phyloP scores from a whole-genome alignment of 2,329 filamentous ascomycete species.

The Cryphonectria naterciae region DNA sequence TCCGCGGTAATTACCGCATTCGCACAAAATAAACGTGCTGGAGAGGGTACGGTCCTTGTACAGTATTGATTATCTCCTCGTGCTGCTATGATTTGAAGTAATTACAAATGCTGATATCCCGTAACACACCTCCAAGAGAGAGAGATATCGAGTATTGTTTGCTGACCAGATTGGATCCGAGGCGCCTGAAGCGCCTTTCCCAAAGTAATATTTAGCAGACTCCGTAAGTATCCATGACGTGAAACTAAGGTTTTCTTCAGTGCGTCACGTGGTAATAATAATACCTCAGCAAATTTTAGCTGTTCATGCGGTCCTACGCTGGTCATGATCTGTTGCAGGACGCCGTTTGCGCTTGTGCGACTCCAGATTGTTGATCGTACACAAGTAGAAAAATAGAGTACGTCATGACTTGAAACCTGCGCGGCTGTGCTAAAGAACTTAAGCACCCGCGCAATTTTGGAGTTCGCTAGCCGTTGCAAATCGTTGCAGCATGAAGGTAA shows the following conservation, averaged over 20 bases:
- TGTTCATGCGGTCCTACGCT: constrained; percentile 2
- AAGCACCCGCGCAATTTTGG: not conserved
- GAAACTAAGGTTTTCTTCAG: not conserved
- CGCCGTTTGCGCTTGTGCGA: not conserved
- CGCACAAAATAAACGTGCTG: not conserved
- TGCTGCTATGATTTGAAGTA: not conserved
- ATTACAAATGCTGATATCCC: not conserved
- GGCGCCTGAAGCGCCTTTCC: constrained; percentile 4
- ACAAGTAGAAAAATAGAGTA: not conserved
- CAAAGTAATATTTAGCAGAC: not conserved
- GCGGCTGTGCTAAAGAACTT: not conserved
- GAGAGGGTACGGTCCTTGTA: not conserved
- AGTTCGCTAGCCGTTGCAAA: not conserved
- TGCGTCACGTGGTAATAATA: not conserved
- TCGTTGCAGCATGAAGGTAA: not conserved
- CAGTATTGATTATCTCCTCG: not conserved
- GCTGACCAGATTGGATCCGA: not conserved
- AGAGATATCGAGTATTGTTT: not conserved
- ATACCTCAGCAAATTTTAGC: not conserved
- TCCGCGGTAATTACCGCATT: not conserved
- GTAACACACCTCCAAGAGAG: not conserved
- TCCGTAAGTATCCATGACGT: constrained; percentile 13
- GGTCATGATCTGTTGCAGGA: not conserved
- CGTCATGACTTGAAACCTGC: constrained; percentile 12
- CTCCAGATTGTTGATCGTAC: not conserved